Conservation (phyloP, 2,329 filamentous ascomycete species). For the Aspergillus luchuensis region DNA sequence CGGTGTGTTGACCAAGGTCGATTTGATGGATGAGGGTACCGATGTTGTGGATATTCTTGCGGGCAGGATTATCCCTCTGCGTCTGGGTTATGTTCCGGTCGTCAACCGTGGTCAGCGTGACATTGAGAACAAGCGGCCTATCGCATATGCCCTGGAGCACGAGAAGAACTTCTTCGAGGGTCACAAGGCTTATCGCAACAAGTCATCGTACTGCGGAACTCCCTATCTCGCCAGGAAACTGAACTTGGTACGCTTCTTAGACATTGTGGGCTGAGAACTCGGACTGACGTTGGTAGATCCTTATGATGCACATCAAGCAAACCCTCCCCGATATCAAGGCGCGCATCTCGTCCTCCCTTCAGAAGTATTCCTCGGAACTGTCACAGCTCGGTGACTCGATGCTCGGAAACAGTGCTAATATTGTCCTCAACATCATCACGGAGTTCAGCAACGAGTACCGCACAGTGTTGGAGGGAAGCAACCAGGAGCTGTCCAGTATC, state of each 20-base stretch:
- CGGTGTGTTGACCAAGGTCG: constrained; percentile 96
- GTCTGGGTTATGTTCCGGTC: constrained; percentile 93
- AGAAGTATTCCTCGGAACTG: constrained; percentile 86
- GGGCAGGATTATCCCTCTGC: constrained; percentile 91
- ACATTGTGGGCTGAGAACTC: background rate
- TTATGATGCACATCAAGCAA: constrained; percentile 99
- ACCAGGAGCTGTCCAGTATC: constrained; percentile 88
- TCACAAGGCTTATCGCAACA: constrained; percentile 98
- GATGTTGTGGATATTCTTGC: constrained; percentile 98
- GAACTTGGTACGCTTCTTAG: constrained; percentile 63
- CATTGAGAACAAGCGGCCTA: constrained; percentile 97
- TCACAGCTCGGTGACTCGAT: constrained; percentile 85
- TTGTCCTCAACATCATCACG: constrained; percentile 97
- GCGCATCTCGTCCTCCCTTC: constrained; percentile 87
- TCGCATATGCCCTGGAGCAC: constrained; percentile 84
- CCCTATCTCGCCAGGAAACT: constrained; percentile 95
- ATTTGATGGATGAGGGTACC: constrained; percentile 97
- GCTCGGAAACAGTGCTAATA: constrained; percentile 93
- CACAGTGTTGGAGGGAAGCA: constrained; percentile 93
- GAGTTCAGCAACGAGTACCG: constrained; percentile 98
- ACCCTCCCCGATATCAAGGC: constrained; percentile 98
- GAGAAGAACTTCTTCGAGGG: constrained; percentile 98
- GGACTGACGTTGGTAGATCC: constrained; percentile 59
- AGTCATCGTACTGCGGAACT: constrained; percentile 97
- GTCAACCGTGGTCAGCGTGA: constrained; percentile 97